Conservation (phyloP, 805 yeast genomes). For the Isabelozyma heimii region DNA sequence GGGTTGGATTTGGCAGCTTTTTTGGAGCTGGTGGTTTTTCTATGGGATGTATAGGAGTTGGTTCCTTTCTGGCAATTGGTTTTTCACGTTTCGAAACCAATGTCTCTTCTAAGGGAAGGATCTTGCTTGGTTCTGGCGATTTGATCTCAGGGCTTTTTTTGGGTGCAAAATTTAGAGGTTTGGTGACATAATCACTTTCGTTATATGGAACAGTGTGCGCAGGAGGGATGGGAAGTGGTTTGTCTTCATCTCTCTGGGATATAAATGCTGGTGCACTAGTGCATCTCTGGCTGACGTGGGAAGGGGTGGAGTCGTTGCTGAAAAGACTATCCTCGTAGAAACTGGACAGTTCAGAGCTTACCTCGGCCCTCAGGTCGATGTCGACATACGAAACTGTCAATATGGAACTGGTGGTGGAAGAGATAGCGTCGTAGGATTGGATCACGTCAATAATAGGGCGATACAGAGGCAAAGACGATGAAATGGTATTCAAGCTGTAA, state of each 20-base stretch:
- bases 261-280: not conserved
- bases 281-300: not conserved
- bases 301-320: not conserved
- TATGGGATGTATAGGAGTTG: too few relatives aligned
- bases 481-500: not conserved
- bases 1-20: too few relatives aligned
- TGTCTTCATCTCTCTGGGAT: not conserved
- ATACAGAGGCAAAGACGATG: not conserved
- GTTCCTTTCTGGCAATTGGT: too few relatives aligned
- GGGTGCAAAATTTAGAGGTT: not conserved
- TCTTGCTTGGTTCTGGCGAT: not conserved
- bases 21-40: too few relatives aligned
- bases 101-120: not conserved
- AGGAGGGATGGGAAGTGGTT: not conserved
- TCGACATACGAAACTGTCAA: not conserved
- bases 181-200: not conserved
- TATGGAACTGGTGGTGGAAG: not conserved
- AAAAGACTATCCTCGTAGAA: not conserved
- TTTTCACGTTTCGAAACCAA: too few relatives aligned
- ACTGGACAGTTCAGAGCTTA: not conserved
- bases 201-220: not conserved
- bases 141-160: not conserved
- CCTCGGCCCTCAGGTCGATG: not conserved
- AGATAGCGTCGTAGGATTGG: not conserved
- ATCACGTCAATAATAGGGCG: conserved; percentile 3